A percentile compares a stretch with the other conserved stretches of the same genome.
phyloP scores from a whole-genome alignment of 2,329 filamentous ascomycete genomes.

The Colletotrichum theobromicola region DNA sequence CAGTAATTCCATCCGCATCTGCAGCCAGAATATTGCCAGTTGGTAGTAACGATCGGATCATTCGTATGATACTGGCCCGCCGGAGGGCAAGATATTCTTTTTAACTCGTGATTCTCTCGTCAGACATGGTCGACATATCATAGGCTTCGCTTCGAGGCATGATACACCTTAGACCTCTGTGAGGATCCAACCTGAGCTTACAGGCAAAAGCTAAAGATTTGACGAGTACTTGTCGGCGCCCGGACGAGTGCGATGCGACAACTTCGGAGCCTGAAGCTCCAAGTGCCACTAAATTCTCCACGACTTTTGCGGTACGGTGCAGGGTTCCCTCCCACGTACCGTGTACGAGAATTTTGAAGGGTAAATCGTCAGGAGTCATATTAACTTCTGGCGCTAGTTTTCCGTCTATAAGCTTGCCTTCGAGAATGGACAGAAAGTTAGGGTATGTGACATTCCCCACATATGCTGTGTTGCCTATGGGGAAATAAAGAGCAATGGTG shows the following conservation, averaged over 20 bases:
- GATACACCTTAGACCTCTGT: background rate
- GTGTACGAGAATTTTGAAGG: background rate
- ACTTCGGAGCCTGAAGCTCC: background rate
- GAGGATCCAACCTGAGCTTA: background rate
- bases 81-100: background rate
- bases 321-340: background rate
- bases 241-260: background rate
- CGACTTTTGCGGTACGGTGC: background rate
- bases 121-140: background rate
- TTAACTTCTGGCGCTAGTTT: background rate
- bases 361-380: background rate
- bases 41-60: background rate
- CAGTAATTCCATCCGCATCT: background rate
- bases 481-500: background rate
- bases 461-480: background rate
- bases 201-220: background rate
- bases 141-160: background rate
- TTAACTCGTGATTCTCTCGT: background rate
- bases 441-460: background rate
- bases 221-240: background rate
- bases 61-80: background rate
- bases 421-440: background rate
- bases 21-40: background rate
- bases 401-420: background rate
- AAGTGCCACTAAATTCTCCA: background rate